Evolutionary conservation across 306 rosid species (phyloP).

Genomic region (Prunus davidiana): DNA sequence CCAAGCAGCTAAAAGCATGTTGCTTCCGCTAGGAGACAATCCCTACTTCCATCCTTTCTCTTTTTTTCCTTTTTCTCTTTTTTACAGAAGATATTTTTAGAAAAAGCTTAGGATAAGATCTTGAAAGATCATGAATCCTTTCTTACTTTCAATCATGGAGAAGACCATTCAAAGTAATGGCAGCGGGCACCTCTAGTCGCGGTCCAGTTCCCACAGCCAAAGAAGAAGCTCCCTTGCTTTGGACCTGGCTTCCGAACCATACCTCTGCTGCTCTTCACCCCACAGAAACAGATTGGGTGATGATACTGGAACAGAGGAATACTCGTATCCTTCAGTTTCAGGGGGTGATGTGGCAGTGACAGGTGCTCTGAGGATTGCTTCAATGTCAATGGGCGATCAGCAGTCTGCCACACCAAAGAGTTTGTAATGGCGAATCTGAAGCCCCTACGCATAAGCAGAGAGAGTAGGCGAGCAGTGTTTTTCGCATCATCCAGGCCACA

Average conservation of each 20-base stretch:
- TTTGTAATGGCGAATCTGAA: conserved; percentile 75
- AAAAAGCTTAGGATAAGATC: conserved; percentile 36
- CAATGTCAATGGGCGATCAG: conserved; percentile 51
- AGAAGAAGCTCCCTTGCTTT: conserved; percentile 75
- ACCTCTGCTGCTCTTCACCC: conserved; percentile 72
- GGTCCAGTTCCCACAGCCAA: conserved; percentile 90
- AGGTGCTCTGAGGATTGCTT: conserved; percentile 55
- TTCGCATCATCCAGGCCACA: conserved; percentile 94
- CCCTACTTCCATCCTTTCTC: conserved; percentile 32
- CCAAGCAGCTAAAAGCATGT: conserved; percentile 39
- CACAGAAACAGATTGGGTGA: conserved; percentile 70
- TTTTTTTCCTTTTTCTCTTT: conserved; percentile 16
- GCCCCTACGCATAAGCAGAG: conserved; percentile 72
- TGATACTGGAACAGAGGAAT: conserved; percentile 40
- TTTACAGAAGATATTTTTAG: conserved; percentile 33
- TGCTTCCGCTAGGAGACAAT: conserved; percentile 52
- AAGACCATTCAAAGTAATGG: conserved; percentile 86
- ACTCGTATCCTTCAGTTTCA: conserved; percentile 52
- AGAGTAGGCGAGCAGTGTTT: conserved; percentile 81
- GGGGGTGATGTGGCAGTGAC: conserved; percentile 43
- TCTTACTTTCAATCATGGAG: conserved; percentile 40
- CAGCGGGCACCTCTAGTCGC: conserved; percentile 74
- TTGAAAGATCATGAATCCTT: conserved; percentile 31
- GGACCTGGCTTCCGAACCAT: conserved; percentile 82
- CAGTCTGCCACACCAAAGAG: conserved; percentile 59